Evolutionary conservation across 1,284 basidiomycete genomes (phyloP).

Genomic region (Pseudozyma tsukubaensis): DNA sequence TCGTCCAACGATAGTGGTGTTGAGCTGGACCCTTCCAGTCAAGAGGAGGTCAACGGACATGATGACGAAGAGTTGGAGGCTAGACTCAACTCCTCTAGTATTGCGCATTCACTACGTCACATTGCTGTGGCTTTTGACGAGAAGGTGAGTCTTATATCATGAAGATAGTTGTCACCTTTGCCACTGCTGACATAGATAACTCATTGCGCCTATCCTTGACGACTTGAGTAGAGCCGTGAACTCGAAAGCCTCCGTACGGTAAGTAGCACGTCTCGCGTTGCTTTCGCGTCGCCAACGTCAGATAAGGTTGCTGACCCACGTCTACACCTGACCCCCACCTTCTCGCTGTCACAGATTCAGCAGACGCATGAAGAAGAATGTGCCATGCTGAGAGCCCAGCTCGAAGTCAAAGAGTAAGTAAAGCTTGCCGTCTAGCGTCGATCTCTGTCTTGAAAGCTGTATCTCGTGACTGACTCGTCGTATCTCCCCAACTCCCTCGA

Average conservation of each 20-base stretch:
- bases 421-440: not conserved
- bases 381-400: constrained; percentile 8
- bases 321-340: too few relatives aligned
- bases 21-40: not conserved
- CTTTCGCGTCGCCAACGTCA: too few relatives aligned
- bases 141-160: constrained; percentile 28
- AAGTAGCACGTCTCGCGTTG: not conserved
- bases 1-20: constrained; percentile 13
- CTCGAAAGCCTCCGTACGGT: constrained; percentile 34
- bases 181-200: not conserved
- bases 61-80: constrained; percentile 15
- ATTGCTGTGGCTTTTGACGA: constrained; percentile 41
- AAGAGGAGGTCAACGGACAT: not conserved
- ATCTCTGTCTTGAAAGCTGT: not conserved
- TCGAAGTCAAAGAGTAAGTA: constrained; percentile 16
- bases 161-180: too few relatives aligned
- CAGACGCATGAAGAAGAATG: constrained; percentile 17
- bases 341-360: constrained; percentile 9
- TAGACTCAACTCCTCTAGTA: constrained; percentile 14
- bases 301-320: not conserved
- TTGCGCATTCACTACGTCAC: constrained; percentile 35
- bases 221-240: too few relatives aligned
- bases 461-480: not conserved
- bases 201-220: not conserved
- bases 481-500: not conserved